Base-by-base conservation (phyloP, 2,329 filamentous ascomycete species). In the Scortechinia acanthostroma region DNA sequence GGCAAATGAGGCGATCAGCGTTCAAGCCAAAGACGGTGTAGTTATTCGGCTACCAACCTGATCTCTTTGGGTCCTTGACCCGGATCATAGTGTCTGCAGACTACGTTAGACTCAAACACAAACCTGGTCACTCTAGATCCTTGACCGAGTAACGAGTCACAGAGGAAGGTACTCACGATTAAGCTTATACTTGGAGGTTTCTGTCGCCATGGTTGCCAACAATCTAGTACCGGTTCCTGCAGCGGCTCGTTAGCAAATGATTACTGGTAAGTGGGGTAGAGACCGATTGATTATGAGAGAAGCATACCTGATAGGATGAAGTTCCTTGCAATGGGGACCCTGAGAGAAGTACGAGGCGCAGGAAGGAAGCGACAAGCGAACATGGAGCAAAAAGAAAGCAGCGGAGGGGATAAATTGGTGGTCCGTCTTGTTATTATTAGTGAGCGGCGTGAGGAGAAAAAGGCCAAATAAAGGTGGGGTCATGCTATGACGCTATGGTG, bases 1-100 rank as follows among this genome's bases (percentile, higher is more conserved):
- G 25, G 10, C n/a, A 30, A 30, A 30, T 30, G 10, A 10, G 25
- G 10, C n/a, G n/a, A 30, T 10, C n/a, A 10, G 10, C 25, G 25
- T 10, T 30, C 25, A 10, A 10, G 10, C 25, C 25, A 10, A 30
- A 10, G n/a, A 30, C 10, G 25, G 10, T 30, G 25, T 10, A 10
- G 10, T 30, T 10, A 30, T 30, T n/a, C n/a, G 25, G n/a, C n/a
- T n/a, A 30, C 25, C n/a, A 10, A 30, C 25, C 25, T n/a, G 85
- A 89, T 60, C 74, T 79, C 67, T 91, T 84, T 10, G 91, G 91
- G 68, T 98, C 90, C 68, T 97, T 97, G 60, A 97, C 86, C 63
- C 91, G 86, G 61, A 95, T 10, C 35, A 40, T 40, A 17, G 35
- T 40, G 35, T 40, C 35, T 40, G 25, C 25, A 30, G 25, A 30